These are phyloP conservation scores for Tolypocladium guangdongense DNA, from an alignment of 2,329 filamentous ascomycete species.

Conservation along the genomic window DNA sequence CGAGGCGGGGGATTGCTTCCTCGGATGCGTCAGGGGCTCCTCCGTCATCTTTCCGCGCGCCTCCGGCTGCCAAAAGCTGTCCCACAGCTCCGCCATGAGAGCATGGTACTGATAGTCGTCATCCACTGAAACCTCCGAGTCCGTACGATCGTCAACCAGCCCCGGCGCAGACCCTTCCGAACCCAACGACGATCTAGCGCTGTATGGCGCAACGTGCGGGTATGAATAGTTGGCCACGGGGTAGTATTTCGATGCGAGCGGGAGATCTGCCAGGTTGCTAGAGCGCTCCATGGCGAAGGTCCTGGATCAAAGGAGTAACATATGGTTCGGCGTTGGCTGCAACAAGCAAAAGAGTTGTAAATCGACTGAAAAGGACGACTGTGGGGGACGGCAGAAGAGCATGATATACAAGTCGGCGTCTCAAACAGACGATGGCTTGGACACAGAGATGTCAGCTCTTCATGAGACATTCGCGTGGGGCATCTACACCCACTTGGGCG, in stretches of 20 bases:
- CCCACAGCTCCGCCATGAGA: constrained; percentile 36
- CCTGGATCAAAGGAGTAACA: neutral
- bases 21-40: constrained; percentile 6
- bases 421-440: neutral
- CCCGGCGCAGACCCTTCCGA: constrained; percentile 36
- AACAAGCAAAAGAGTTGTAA: neutral
- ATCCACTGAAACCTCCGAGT: constrained; percentile 39
- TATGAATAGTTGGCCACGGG: constrained; percentile 30
- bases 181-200: constrained; percentile 24
- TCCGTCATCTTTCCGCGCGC: constrained; percentile 5
- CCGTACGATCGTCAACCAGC: constrained; percentile 38
- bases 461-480: constrained; percentile 6
- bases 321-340: neutral
- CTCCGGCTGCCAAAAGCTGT: constrained; percentile 34
- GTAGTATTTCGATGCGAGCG: constrained; percentile 28
- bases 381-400: neutral
- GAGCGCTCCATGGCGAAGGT: constrained; percentile 22
- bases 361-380: neutral
- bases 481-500: constrained; percentile 2
- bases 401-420: neutral
- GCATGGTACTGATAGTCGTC: constrained; percentile 39
- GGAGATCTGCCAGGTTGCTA: constrained; percentile 25
- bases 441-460: neutral
- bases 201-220: constrained; percentile 14
- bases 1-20: constrained; percentile 20